Conservation (phyloP, 228 moss, liverwort and hornwort genomes). For the Sphagnum fallax region DNA sequence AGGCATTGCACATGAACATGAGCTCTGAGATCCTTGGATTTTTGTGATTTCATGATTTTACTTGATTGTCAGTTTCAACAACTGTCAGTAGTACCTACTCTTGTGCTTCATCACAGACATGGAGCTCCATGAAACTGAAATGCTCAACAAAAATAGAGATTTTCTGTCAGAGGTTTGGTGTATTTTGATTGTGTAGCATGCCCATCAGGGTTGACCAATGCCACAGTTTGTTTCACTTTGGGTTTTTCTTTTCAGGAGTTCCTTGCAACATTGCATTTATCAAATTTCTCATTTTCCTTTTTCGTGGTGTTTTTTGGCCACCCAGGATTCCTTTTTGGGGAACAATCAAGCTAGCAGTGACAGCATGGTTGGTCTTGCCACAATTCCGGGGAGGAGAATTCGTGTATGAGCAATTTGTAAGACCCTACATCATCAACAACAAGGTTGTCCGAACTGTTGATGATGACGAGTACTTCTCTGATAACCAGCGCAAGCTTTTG, state of each 20-base stretch:
- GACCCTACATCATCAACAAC: conserved; percentile 20
- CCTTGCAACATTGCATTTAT: neutral
- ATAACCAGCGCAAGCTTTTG: conserved; percentile 22
- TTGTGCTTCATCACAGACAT: too few species aligned
- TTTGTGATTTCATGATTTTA: neutral
- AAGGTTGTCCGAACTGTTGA: neutral
- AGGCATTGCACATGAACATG: too few species aligned
- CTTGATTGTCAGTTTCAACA: neutral
- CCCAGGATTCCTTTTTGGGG: conserved; percentile 43
- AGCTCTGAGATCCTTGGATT: too few species aligned
- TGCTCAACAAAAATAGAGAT: neutral
- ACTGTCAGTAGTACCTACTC: too few species aligned
- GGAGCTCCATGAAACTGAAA: neutral
- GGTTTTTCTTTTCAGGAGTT: neutral
- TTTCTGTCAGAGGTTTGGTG: neutral
- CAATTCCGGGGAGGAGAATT: conserved; percentile 40
- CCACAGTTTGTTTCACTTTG: neutral
- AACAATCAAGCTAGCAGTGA: conserved; percentile 22
- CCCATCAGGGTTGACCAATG: neutral
- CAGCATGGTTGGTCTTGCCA: conserved; percentile 37
- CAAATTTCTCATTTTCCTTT: neutral
- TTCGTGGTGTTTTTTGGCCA: neutral
- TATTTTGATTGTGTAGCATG: neutral
- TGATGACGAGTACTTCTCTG: conserved; percentile 9
- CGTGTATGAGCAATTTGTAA: conserved; percentile 22